Evolutionary conservation across 1,284 basidiomycete species (phyloP).

Genomic region (Moesziomyces sp.): DNA sequence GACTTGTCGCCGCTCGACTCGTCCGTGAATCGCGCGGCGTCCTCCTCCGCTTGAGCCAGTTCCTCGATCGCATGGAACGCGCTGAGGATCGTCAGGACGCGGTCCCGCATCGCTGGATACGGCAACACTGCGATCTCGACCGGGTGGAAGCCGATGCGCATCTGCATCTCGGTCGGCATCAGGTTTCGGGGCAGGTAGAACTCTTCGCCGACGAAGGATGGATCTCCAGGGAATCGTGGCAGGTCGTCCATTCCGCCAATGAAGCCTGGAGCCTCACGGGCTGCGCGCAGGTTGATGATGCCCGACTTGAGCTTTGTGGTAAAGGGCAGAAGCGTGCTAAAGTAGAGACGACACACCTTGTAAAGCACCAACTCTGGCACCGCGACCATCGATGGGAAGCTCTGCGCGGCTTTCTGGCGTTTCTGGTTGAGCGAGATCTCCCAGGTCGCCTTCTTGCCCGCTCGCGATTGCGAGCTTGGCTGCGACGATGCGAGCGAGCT

Average conservation of each 20-base stretch:
- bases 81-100: conserved; percentile 40
- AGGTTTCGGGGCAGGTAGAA: conserved; percentile 42
- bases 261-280: conserved; percentile 26
- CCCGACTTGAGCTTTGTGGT: conserved; percentile 47
- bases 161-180: conserved; percentile 51
- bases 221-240: conserved; percentile 42
- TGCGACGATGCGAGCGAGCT: conserved; percentile 3
- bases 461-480: conserved; percentile 13
- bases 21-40: conserved; percentile 28
- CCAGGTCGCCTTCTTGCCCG: conserved; percentile 37
- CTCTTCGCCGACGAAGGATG: conserved; percentile 19
- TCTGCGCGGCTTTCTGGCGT: conserved; percentile 39
- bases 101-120: conserved; percentile 43
- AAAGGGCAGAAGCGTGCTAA: conserved; percentile 47
- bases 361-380: conserved; percentile 49
- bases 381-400: conserved; percentile 45
- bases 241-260: conserved; percentile 38
- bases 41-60: conserved; percentile 23
- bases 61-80: conserved; percentile 45
- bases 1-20: conserved; percentile 1
- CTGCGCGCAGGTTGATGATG: conserved; percentile 46
- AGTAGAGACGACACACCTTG: conserved; percentile 52
- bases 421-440: conserved; percentile 44
- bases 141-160: conserved; percentile 48
- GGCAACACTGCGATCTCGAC: conserved; percentile 48